Percentiles rank a stretch among this genome's conserved stretches.
Evolutionary conservation across 345 rosid species (phyloP).

Genomic region (Hypericum androsaemum): DNA sequence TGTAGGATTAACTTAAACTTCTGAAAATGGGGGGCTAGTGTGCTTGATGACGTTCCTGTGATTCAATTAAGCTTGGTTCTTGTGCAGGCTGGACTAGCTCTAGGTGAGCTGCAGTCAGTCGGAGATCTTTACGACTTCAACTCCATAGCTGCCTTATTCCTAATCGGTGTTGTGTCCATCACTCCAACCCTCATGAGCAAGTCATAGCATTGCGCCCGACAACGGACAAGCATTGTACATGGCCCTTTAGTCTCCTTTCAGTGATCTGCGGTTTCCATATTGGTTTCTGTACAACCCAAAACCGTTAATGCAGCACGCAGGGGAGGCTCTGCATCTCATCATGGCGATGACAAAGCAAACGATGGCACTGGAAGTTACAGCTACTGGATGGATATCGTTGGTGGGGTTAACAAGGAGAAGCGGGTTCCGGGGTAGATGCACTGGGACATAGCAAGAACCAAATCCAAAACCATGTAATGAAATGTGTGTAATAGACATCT

Average conservation of each 20-base stretch:
- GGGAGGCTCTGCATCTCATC: too few species aligned
- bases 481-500: too few species aligned
- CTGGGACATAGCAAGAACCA: too few species aligned
- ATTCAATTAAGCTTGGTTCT: constrained; percentile 6
- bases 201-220: constrained; percentile 13
- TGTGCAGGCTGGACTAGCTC: constrained; percentile 79
- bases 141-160: constrained; percentile 68
- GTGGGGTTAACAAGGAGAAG: too few species aligned
- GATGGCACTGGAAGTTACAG: too few species aligned
- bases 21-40: neutral
- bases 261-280: neutral
- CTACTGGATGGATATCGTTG: too few species aligned
- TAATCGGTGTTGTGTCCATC: constrained; percentile 63
- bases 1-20: neutral
- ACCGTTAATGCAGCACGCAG: too few species aligned
- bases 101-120: constrained; percentile 70
- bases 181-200: constrained; percentile 68
- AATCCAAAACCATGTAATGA: too few species aligned
- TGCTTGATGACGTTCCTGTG: neutral
- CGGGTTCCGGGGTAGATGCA: too few species aligned
- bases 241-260: constrained; percentile 3
- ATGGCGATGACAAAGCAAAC: too few species aligned
- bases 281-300: constrained; percentile 17
- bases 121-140: constrained; percentile 83
- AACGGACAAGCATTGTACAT: constrained; percentile 1